Conservation (phyloP, 2,329 filamentous ascomycete species). For the Botrytis byssoidea region DNA sequence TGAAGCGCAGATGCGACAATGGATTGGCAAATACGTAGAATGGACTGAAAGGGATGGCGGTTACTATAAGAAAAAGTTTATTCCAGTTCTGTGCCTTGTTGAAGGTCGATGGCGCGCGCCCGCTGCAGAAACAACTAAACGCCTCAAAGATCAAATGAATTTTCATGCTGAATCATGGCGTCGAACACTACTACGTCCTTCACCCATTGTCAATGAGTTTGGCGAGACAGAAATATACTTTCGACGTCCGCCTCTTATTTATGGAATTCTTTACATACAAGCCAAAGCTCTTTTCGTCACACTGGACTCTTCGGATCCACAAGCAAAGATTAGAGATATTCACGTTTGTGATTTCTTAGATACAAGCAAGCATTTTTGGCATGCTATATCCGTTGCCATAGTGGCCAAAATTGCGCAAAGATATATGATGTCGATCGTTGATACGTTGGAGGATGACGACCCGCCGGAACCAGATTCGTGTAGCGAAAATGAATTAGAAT, state of each 20-base stretch:
- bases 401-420: constrained; percentile 36
- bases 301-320: constrained; percentile 34
- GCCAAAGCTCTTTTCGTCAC: constrained; percentile 36
- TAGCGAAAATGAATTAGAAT: constrained; percentile 17
- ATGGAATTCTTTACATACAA: constrained; percentile 38
- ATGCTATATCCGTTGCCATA: constrained; percentile 39
- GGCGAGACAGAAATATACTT: constrained; percentile 31
- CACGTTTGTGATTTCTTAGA: constrained; percentile 36
- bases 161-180: constrained; percentile 35
- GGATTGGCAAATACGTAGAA: constrained; percentile 37
- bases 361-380: constrained; percentile 38
- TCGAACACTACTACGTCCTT: constrained; percentile 26
- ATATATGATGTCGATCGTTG: constrained; percentile 36
- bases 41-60: constrained; percentile 40
- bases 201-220: constrained; percentile 26
- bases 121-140: constrained; percentile 27
- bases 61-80: constrained; percentile 33
- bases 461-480: constrained; percentile 31
- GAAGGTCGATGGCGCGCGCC: constrained; percentile 26
- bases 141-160: constrained; percentile 33
- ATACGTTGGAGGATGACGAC: constrained; percentile 33
- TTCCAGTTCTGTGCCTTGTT: constrained; percentile 34
- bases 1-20: constrained; percentile 35
- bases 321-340: constrained; percentile 34
- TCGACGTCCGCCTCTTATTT: constrained; percentile 37